Evolutionary conservation across 441 rosid species (phyloP).

Genomic region (Euphorbia celastroides): DNA sequence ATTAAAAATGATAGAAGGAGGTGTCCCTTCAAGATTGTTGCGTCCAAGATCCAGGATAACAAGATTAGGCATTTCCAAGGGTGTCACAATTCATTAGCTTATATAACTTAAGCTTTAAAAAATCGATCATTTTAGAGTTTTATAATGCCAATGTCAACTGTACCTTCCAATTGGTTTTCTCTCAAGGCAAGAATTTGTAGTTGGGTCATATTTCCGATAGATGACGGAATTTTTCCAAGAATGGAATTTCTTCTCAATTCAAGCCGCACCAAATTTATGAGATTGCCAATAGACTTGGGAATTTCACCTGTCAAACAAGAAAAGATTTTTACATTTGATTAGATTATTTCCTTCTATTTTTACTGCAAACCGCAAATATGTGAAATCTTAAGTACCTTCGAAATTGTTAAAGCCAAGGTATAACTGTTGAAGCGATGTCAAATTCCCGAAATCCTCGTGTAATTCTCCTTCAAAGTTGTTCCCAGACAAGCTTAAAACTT

Average conservation of each 20-base stretch:
- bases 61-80: slow-evolving; percentile 8
- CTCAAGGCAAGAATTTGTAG: background rate
- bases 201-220: background rate
- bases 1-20: slow-evolving; percentile 16
- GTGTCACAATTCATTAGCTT: background rate
- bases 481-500: background rate
- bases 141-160: background rate
- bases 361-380: background rate
- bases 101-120: background rate
- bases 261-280: background rate
- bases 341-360: background rate
- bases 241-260: background rate
- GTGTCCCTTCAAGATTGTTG: background rate
- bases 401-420: slow-evolving; percentile 7
- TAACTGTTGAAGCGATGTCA: background rate
- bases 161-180: background rate
- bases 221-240: background rate
- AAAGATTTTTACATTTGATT: background rate
- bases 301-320: background rate
- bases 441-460: background rate
- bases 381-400: background rate
- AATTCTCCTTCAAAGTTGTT: slow-evolving; percentile 7
- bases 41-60: background rate
- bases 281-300: background rate
- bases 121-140: background rate